Conservation (phyloP, 2,329 filamentous ascomycete species). For the Aspergillus pseudoviridinutans region DNA sequence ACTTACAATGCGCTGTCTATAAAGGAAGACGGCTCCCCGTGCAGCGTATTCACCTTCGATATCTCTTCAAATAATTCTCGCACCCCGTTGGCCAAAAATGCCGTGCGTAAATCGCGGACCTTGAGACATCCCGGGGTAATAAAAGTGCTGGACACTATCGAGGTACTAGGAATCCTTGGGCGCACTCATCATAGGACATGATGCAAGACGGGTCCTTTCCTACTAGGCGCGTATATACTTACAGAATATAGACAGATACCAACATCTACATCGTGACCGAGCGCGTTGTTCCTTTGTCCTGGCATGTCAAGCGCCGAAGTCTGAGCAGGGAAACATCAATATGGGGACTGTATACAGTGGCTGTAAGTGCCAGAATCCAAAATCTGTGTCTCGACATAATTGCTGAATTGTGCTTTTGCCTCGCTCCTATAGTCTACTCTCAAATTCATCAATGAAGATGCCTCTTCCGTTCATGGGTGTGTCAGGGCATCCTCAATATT, state of each 20-base stretch:
- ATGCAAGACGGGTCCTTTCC: background rate
- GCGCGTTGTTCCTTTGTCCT: constrained; percentile 77
- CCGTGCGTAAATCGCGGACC: constrained; percentile 87
- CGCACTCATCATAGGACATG: background rate
- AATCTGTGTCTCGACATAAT: background rate
- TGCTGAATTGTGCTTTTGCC: background rate
- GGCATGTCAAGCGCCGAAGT: constrained; percentile 86
- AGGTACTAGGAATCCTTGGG: constrained; percentile 53
- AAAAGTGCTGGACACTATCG: constrained; percentile 88
- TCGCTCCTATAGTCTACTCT: constrained; percentile 64
- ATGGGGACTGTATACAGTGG: constrained; percentile 87
- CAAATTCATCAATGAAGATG: constrained; percentile 95
- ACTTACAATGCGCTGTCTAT: constrained; percentile 11
- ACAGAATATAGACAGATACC: constrained; percentile 68
- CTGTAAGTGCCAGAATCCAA: constrained; percentile 49
- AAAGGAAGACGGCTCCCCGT: constrained; percentile 88
- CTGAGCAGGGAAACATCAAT: constrained; percentile 89
- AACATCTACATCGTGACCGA: constrained; percentile 97
- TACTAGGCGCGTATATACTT: constrained; percentile 2
- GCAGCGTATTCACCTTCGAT: constrained; percentile 97
- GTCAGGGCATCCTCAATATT: constrained; percentile 83
- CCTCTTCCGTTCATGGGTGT: constrained; percentile 83
- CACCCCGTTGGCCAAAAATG: constrained; percentile 85
- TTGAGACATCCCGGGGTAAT: constrained; percentile 91
- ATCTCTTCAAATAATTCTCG: constrained; percentile 73